A percentile compares a stretch with the other conserved stretches of the same genome.
Conservation (phyloP, 2,329 filamentous ascomycete genomes). For the Penicillium griseofulvum region DNA sequence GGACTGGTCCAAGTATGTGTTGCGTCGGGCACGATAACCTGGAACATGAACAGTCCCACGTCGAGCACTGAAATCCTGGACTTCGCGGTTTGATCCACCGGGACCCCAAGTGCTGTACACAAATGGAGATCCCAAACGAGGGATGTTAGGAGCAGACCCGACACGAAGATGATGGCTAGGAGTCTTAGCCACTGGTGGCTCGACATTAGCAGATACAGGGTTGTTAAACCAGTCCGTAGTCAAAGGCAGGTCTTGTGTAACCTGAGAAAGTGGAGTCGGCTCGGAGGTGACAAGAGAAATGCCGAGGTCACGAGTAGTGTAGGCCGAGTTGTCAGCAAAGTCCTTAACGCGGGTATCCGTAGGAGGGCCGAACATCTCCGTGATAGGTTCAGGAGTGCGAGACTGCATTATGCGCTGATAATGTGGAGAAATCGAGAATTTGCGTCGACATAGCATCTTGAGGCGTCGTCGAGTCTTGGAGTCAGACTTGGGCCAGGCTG, state of each 20-base stretch:
- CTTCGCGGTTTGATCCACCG: constrained; percentile 33
- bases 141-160: constrained; percentile 23
- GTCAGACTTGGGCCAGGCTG: constrained; percentile 57
- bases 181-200: constrained; percentile 1
- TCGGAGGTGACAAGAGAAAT: constrained; percentile 45
- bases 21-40: constrained; percentile 48
- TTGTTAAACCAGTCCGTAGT: constrained; percentile 40
- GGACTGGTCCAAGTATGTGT: constrained; percentile 54
- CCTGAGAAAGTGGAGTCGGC: constrained; percentile 37
- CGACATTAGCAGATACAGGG: constrained; percentile 21
- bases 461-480: constrained; percentile 58
- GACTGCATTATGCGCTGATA: constrained; percentile 62
- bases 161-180: constrained; percentile 15
- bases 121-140: constrained; percentile 50
- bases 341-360: constrained; percentile 24
- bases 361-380: constrained; percentile 37
- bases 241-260: constrained; percentile 30
- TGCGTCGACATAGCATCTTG: constrained; percentile 59
- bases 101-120: constrained; percentile 52
- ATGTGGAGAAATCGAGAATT: constrained; percentile 61
- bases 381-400: constrained; percentile 60
- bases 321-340: constrained; percentile 29
- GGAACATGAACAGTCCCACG: constrained; percentile 48
- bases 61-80: constrained; percentile 33
- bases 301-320: constrained; percentile 45